Conservation (phyloP, 306 rosid species). For the Malus sylvestris region DNA sequence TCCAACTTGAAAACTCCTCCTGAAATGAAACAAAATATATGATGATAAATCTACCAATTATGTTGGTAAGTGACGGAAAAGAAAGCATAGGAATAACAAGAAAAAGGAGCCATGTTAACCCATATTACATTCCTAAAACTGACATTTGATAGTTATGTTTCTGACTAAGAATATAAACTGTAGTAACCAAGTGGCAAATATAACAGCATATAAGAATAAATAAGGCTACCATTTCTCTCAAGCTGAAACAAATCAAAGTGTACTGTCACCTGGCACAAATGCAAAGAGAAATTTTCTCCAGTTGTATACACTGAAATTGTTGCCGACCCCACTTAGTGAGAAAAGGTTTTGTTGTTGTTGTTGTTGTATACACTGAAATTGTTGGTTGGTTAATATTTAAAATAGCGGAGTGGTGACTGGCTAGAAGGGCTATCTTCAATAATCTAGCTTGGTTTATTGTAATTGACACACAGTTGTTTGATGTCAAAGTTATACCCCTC, state of each 20-base stretch:
- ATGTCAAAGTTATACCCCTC: not conserved
- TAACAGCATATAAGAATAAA: not conserved
- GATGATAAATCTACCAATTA: not conserved
- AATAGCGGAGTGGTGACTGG: not conserved
- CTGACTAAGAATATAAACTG: not conserved
- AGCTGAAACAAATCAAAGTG: not conserved
- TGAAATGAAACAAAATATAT: slow-evolving; percentile 24
- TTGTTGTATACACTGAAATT: not conserved
- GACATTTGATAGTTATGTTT: not conserved
- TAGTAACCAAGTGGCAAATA: not conserved
- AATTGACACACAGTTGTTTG: not conserved
- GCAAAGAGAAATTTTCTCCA: not conserved
- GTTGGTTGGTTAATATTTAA: not conserved
- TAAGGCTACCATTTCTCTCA: not conserved
- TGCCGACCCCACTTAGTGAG: too few relatives aligned
- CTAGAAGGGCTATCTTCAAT: not conserved
- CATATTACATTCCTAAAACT: not conserved
- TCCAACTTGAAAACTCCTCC: slow-evolving; percentile 98
- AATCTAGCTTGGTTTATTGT: not conserved
- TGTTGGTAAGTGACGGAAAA: not conserved
- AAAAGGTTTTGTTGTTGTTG: too few relatives aligned
- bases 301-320: not conserved
- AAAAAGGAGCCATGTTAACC: not conserved
- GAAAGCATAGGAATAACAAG: not conserved
- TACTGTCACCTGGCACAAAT: not conserved